Base-by-base conservation (phyloP, 2,329 filamentous ascomycete genomes). In the Colletotrichum euphorbiae region DNA sequence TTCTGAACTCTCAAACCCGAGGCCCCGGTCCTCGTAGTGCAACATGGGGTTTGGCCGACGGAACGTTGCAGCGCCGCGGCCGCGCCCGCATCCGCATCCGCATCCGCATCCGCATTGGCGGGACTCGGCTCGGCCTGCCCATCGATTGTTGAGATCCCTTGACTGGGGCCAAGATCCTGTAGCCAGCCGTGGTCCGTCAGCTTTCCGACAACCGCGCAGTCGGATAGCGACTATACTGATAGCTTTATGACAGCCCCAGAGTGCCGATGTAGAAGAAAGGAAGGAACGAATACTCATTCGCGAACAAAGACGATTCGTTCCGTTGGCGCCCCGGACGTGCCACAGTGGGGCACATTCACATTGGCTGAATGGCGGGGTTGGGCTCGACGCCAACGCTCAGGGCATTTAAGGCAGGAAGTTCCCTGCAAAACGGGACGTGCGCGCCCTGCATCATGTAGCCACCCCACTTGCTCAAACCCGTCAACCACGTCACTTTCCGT, bases 381-480 rank as follows among this genome's bases (percentile, higher is more conserved):
- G 46, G 64, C 50, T 42, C 33, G n/a, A n/a, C n/a, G 58, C 64
- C 52, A 67, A 24, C 45, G 61, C 43, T 48, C 62, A 55, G 51
- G 59, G 62, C 59, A 38, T 67, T 67, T 15, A 50, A n/a, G 12
- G 45, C 54, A 33, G 61, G 46, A 42, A 8, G 12, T 46, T 28
- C 65, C 61, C 65, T 66, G 61, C 48, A 24, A 54, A 38, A 12
- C 12, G 40, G 45, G 8, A 31, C 66, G 61, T 66, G 61, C 42
- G 19, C 46, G 38, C 52, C 65, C 45, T 58, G 60, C 64, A 40
- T 54, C 45, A 28, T 31, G 0, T 42, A 50, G 61, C 66, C 66
- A 50, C 66, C 66, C 66, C 66, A 68, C 66, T 24, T 24, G 5
- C 52, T 68, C 54, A 68, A 65, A 68, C 66, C 61, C 61, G 60